Evolutionary conservation across 1,284 basidiomycete genomes (phyloP), one percentile per base, ranked within the genome.

Genomic region (Fistulina hepatica): DNA sequence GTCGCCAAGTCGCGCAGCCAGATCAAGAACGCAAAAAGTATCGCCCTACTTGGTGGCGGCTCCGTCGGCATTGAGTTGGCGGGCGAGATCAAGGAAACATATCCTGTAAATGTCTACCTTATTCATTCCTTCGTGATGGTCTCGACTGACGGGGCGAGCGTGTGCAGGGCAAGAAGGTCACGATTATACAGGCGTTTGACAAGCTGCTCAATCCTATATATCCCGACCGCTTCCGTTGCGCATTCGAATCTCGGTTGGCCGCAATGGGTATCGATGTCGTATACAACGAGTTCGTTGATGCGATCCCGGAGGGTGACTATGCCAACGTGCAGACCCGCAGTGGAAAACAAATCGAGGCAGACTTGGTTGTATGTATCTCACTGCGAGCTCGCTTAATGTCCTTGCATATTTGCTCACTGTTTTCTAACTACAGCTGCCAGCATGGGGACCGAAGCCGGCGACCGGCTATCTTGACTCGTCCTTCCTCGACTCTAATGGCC

Each of bases 1-100:
- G 45, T 78, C 22, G 44, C 46, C 4, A 43, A 52, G 1, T 73
- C 69, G 66, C 59, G 70, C 23, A 47, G 49, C 24, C 65, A 63
- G 36, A 68, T 76, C 41, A 55, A 60, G 25, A 53, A 56, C 2
- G 71, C 76, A 1, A 57, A 61, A 21, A 61, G 69, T 44, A 60
- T 78, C 38, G 63, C 73, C 6, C 53, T 81, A 25, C 71, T 64
- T 6, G 80, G 78, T 21, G 78, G 73, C 25, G 79, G 80, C 20
- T 61, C 78, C 3, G 67, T 80, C 20, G 76, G 73, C 6, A 54
- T 70, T 35, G 79, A 79, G 50, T 52, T 71, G 11, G 67, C 71
- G 6, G 75, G 73, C 12, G 77, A 80, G 56, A 53, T 79, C 27
- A 64, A 61, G 33, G 67, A 76, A 37, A 54, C 59, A 8, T 69